These are phyloP conservation scores for Allium fistulosum DNA, from an alignment of 106 monocot species.

Conservation along the genomic window DNA sequence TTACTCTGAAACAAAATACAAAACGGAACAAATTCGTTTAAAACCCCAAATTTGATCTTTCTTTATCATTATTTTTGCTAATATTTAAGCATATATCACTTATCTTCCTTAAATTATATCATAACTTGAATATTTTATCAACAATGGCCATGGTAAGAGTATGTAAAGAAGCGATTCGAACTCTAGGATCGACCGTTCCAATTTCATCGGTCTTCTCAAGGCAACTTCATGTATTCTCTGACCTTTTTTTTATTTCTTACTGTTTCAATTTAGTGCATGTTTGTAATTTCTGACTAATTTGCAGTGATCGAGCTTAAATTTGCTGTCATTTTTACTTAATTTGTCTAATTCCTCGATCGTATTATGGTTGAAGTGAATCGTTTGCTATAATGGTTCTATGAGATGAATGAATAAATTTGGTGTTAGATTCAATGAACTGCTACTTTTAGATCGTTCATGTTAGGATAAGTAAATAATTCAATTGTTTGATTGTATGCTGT, in stretches of 20 bases:
- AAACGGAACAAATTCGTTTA: too few species aligned
- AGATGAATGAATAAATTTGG: too few species aligned
- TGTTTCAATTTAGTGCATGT: not conserved
- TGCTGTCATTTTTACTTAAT: not conserved
- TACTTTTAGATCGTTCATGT: too few species aligned
- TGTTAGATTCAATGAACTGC: too few species aligned
- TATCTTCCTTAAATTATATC: too few species aligned
- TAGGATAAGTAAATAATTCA: too few species aligned
- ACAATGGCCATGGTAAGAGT: slow-evolving; percentile 28
- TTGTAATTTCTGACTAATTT: not conserved
- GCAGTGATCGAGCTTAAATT: not conserved
- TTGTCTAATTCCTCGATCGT: not conserved
- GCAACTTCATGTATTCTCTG: slow-evolving; percentile 25
- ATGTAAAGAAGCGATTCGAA: slow-evolving; percentile 15
- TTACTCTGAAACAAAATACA: too few species aligned
- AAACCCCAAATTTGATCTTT: too few species aligned
- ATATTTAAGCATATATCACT: too few species aligned
- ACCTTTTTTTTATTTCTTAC: slow-evolving; percentile 3
- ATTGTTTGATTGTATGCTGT: too few species aligned
- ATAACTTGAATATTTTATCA: not conserved
- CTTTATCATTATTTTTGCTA: too few species aligned
- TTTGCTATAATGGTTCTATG: not conserved
- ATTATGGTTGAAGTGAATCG: not conserved
- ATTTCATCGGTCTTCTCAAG: slow-evolving; percentile 7
- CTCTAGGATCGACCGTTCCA: slow-evolving; percentile 12